Percentiles rank a stretch among this genome's conserved stretches.
Conservation (phyloP, 2,329 filamentous ascomycete genomes). For the Aspergillus japonicus region DNA sequence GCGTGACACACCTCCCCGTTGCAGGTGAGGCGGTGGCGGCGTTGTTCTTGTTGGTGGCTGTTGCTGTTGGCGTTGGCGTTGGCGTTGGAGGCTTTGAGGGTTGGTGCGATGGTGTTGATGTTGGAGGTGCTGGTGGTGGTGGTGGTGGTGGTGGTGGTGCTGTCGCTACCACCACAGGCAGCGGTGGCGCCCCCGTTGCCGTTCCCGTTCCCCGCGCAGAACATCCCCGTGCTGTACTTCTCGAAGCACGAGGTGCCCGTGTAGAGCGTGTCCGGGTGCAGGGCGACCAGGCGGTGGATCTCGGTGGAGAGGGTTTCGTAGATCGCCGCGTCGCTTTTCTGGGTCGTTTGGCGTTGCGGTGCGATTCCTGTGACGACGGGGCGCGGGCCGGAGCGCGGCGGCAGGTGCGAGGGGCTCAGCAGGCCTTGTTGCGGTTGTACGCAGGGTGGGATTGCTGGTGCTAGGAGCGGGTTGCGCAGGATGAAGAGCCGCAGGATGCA, state of each 20-base stretch:
- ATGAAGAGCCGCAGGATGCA: constrained; percentile 70
- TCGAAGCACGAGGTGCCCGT: constrained; percentile 74
- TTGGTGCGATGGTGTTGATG: neutral
- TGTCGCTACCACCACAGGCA: neutral
- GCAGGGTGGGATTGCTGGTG: constrained; percentile 54
- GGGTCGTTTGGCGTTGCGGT: constrained; percentile 75
- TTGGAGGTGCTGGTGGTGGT: neutral
- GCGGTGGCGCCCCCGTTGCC: neutral
- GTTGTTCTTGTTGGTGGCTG: constrained; percentile 2
- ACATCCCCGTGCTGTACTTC: constrained; percentile 76
- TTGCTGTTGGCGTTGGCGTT: neutral
- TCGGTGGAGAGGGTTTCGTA: constrained; percentile 56
- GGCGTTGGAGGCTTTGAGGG: neutral
- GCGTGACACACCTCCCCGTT: constrained; percentile 81
- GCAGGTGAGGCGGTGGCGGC: constrained; percentile 24
- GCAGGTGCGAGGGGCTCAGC: constrained; percentile 53
- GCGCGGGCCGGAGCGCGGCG: constrained; percentile 61
- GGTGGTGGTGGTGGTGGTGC: neutral
- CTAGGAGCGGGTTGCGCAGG: constrained; percentile 66
- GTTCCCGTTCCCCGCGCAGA: constrained; percentile 46
- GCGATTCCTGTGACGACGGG: constrained; percentile 73
- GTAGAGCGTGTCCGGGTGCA: constrained; percentile 52
- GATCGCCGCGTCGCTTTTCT: constrained; percentile 56
- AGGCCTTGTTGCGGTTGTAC: constrained; percentile 59
- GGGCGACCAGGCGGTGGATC: constrained; percentile 53